Conservation (phyloP, 495 filamentous ascomycete species). For the Penicillium canariense region DNA sequence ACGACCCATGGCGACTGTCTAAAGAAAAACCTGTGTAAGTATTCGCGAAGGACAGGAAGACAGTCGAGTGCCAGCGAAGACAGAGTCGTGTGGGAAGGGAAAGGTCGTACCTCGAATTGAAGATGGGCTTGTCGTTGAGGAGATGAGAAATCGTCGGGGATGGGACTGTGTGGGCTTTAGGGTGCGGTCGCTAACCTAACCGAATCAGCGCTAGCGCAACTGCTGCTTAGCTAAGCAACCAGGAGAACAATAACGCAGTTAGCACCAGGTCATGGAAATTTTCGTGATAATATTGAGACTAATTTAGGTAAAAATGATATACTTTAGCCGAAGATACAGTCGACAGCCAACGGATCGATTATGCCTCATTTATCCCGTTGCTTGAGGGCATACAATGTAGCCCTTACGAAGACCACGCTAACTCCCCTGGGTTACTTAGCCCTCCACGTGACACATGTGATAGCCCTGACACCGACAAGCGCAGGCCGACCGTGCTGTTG, state of each 20-base stretch:
- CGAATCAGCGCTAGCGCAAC: conserved; percentile 35
- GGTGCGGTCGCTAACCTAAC: conserved; percentile 50
- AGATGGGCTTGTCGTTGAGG: conserved; percentile 51
- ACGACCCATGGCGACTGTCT: conserved; percentile 65
- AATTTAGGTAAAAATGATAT: too few relatives aligned
- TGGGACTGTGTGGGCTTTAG: conserved; percentile 51
- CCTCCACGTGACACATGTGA: conserved; percentile 3
- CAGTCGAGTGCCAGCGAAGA: conserved; percentile 16
- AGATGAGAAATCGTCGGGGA: conserved; percentile 46
- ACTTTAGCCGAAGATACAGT: too few relatives aligned
- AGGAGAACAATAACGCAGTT: background rate
- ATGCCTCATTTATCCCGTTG: background rate
- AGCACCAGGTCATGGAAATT: too few relatives aligned
- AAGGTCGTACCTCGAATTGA: conserved; percentile 50
- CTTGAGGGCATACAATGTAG: background rate
- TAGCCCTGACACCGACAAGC: conserved; percentile 14
- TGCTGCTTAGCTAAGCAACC: conserved; percentile 15
- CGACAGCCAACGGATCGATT: too few relatives aligned
- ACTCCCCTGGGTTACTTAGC: background rate
- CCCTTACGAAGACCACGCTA: background rate
- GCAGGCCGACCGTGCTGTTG: background rate
- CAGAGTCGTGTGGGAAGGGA: conserved; percentile 32
- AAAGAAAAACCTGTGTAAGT: conserved; percentile 40
- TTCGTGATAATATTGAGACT: too few relatives aligned
- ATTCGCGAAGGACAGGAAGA: conserved; percentile 31